Conservation (phyloP, 805 yeast genomes). For the Yamadazyma takamatsuzukensis region DNA sequence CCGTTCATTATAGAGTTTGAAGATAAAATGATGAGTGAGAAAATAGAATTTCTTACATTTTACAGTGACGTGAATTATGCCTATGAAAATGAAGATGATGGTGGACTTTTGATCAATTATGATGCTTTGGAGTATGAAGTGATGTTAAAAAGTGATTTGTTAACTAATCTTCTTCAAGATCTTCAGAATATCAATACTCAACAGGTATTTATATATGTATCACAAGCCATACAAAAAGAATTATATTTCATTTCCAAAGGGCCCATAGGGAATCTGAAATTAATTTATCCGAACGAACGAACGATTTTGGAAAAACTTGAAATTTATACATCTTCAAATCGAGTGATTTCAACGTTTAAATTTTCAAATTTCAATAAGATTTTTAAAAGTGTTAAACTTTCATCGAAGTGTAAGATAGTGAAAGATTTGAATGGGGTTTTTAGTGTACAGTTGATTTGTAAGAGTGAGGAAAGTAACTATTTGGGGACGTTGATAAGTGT, state of each 20-base stretch:
- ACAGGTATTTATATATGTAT: constrained; percentile 29
- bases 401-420: constrained; percentile 36
- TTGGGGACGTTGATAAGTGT: constrained; percentile 38
- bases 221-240: constrained; percentile 30
- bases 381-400: constrained; percentile 32
- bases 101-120: constrained; percentile 23
- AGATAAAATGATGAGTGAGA: constrained; percentile 37
- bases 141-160: constrained; percentile 36
- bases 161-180: constrained; percentile 33
- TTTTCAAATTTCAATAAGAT: constrained; percentile 32
- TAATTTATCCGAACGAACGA: constrained; percentile 61
- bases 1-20: constrained; percentile 41
- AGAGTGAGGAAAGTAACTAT: constrained; percentile 24
- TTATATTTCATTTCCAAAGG: constrained; percentile 63
- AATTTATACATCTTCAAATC: constrained; percentile 23
- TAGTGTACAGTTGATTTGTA: constrained; percentile 37
- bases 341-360: constrained; percentile 24
- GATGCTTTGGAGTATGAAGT: constrained; percentile 29
- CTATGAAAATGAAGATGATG: constrained; percentile 18
- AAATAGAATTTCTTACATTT: constrained; percentile 39
- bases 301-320: constrained; percentile 59
- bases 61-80: constrained; percentile 26
- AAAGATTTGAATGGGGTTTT: constrained; percentile 34
- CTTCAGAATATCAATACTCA: constrained; percentile 32
- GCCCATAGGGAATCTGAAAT: constrained; percentile 68